Conservation (phyloP, 2,329 filamentous ascomycete genomes). For the Xylaria sp. region DNA sequence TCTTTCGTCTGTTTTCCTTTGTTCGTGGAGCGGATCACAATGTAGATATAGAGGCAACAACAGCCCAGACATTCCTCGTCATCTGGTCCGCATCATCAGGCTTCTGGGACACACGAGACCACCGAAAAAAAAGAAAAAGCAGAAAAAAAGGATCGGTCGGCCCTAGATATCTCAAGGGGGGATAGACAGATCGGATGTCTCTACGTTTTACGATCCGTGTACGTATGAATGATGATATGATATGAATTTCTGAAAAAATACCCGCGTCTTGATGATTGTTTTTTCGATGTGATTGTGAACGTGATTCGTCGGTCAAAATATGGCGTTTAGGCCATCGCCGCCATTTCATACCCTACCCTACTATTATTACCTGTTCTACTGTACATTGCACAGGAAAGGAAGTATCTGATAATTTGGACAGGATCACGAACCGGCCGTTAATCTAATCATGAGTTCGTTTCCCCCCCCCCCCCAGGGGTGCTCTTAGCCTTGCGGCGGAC, state of each 20-base stretch:
- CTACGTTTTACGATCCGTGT: constrained; percentile 35
- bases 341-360: too few species aligned
- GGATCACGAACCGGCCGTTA: too few species aligned
- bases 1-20: constrained; percentile 4
- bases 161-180: constrained; percentile 15
- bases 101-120: constrained; percentile 2
- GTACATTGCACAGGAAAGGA: too few species aligned
- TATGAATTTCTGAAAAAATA: constrained; percentile 24
- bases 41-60: constrained; percentile 28
- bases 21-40: constrained; percentile 11
- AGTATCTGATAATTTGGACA: too few species aligned
- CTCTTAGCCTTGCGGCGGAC: constrained; percentile 63
- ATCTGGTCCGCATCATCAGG: constrained; percentile 5
- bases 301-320: not conserved
- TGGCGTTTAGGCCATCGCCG: too few species aligned
- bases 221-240: constrained; percentile 40
- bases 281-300: not conserved
- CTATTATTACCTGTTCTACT: too few species aligned
- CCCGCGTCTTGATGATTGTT: not conserved
- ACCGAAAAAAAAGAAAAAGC: too few species aligned
- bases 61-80: constrained; percentile 7
- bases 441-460: too few species aligned
- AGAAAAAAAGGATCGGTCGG: constrained; percentile 9
- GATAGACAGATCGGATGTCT: constrained; percentile 21
- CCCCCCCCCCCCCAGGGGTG: too few species aligned